phyloP scores from a whole-genome alignment of 169 alveolate genomes.

The Cryptosporidium bovis region DNA sequence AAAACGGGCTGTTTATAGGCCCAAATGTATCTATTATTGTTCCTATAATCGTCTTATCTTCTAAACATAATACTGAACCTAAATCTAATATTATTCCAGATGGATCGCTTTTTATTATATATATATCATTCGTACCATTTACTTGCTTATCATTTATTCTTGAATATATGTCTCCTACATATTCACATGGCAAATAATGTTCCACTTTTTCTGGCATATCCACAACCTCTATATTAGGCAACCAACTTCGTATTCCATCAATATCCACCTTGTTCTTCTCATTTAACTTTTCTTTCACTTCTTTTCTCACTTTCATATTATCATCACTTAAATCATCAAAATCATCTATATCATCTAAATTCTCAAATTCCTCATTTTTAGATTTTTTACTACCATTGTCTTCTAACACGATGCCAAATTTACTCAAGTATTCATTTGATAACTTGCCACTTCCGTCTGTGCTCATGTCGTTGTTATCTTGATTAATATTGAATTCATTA shows the following conservation, averaged over 20 bases:
- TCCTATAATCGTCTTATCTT: constrained; percentile 60
- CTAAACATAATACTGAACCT: constrained; percentile 68
- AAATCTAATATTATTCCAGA: constrained; percentile 34
- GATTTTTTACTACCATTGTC: background rate
- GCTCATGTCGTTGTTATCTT: background rate
- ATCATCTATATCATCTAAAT: background rate
- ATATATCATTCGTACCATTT: constrained; percentile 30
- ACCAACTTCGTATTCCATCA: constrained; percentile 29
- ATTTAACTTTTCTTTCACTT: background rate
- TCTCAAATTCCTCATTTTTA: too few species aligned
- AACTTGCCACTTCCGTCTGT: background rate
- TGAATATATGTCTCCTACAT: constrained; percentile 63
- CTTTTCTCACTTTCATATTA: background rate
- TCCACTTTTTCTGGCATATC: constrained; percentile 62
- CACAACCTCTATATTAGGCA: constrained; percentile 59
- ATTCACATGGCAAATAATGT: constrained; percentile 50
- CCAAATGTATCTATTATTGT: constrained; percentile 65
- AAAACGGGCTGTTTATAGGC: constrained; percentile 45
- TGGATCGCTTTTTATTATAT: constrained; percentile 54
- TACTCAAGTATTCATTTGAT: constrained; percentile 33
- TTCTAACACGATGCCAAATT: constrained; percentile 41
- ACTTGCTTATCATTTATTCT: constrained; percentile 14
- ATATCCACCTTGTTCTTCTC: background rate
- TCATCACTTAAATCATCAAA: constrained; percentile 22
- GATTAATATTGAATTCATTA: background rate